Percentiles rank a stretch among this genome's conserved stretches.
Evolutionary conservation across 306 rosid genomes (phyloP).

Genomic region (Vigna unguiculata): DNA sequence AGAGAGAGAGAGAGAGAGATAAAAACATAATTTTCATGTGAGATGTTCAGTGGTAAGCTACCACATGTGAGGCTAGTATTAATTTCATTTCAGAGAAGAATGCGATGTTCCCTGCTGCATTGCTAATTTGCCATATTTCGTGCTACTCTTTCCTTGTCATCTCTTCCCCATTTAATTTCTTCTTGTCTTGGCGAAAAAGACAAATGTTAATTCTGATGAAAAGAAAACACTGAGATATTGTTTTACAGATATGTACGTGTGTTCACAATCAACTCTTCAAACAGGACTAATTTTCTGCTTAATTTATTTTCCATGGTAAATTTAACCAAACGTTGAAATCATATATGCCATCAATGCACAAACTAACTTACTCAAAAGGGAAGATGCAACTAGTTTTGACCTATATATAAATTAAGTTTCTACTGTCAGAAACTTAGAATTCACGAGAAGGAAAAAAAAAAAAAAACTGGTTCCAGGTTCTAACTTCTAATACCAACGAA

Average conservation of each 20-base stretch:
- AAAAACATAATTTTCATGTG: neutral
- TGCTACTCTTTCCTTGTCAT: slow-evolving; percentile 15
- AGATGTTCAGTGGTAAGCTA: neutral
- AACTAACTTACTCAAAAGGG: neutral
- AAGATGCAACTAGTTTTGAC: neutral
- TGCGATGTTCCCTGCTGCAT: neutral
- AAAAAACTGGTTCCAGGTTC: no score
- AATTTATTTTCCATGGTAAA: neutral
- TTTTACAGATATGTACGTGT: neutral
- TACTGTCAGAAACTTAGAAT: neutral
- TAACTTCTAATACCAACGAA: neutral
- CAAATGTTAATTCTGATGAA: slow-evolving; percentile 6
- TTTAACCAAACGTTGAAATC: neutral
- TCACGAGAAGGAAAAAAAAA: neutral
- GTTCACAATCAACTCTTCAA: neutral
- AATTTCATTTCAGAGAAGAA: neutral
- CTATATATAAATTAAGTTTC: neutral
- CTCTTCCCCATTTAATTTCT: neutral
- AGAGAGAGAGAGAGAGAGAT: no score
- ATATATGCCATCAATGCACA: neutral
- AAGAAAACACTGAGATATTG: neutral
- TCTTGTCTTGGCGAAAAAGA: neutral
- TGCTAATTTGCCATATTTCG: slow-evolving; percentile 7
- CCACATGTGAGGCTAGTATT: neutral
- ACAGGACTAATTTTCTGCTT: neutral